These are phyloP conservation scores for Paralagenidium karlingii DNA, from an alignment of 352 stramenopile species.

Conservation along the genomic window DNA sequence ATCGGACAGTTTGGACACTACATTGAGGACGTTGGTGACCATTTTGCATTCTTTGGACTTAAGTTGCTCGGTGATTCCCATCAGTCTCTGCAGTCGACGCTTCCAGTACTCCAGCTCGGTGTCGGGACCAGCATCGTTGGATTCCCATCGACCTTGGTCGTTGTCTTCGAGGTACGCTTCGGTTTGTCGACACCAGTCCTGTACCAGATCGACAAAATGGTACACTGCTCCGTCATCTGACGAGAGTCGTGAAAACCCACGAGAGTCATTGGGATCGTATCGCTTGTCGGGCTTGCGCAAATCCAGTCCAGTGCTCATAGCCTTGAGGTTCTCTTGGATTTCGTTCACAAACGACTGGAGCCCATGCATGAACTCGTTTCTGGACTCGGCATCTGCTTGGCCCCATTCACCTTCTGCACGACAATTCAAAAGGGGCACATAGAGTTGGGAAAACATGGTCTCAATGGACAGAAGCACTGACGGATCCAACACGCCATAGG, in stretches of 20 bases:
- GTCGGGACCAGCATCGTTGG: slow-evolving; percentile 60
- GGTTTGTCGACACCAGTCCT: slow-evolving; percentile 84
- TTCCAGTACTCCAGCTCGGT: slow-evolving; percentile 85
- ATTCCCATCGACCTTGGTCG: slow-evolving; percentile 70
- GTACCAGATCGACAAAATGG: slow-evolving; percentile 80
- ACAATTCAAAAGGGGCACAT: slow-evolving; percentile 33
- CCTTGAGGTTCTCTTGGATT: slow-evolving; percentile 84
- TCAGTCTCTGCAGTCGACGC: slow-evolving; percentile 62
- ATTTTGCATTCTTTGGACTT: slow-evolving; percentile 84
- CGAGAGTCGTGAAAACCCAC: slow-evolving; percentile 52
- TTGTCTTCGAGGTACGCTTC: slow-evolving; percentile 79
- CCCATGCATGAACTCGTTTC: slow-evolving; percentile 75
- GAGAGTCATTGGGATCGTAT: slow-evolving; percentile 58
- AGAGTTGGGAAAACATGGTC: slow-evolving; percentile 57
- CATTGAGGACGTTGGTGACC: slow-evolving; percentile 70
- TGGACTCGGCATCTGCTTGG: slow-evolving; percentile 38
- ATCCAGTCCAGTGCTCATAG: slow-evolving; percentile 80
- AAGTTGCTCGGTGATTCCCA: slow-evolving; percentile 82
- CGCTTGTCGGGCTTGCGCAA: slow-evolving; percentile 77
- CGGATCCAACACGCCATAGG: slow-evolving; percentile 56
- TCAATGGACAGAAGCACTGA: slow-evolving; percentile 61
- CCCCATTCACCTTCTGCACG: slow-evolving; percentile 45
- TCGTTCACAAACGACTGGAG: slow-evolving; percentile 72
- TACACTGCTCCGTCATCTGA: slow-evolving; percentile 50
- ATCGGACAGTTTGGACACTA: slow-evolving; percentile 71